These are phyloP conservation scores for Macrophomina tecta DNA, from an alignment of 2,329 filamentous ascomycete genomes.

Conservation along the genomic window DNA sequence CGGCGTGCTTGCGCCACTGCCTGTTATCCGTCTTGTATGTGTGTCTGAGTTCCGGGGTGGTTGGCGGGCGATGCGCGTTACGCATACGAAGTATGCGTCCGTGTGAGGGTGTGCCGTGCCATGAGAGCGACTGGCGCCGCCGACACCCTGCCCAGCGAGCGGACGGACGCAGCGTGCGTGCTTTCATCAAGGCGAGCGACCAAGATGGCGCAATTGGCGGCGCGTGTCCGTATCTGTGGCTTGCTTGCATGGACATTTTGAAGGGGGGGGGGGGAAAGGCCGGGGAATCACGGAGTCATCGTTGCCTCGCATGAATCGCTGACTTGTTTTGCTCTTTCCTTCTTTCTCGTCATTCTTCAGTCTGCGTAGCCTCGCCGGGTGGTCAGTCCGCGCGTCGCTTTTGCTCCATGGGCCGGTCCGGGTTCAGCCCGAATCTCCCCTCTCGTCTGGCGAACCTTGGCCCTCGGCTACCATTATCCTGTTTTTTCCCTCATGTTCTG, in stretches of 20 bases:
- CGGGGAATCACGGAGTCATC: background rate
- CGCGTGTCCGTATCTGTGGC: background rate
- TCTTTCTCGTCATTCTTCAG: too few relatives aligned
- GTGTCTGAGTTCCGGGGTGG: background rate
- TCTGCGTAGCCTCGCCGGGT: background rate
- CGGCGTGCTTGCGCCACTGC: background rate
- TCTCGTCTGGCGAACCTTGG: background rate
- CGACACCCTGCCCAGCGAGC: too few relatives aligned
- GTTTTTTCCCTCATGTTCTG: background rate
- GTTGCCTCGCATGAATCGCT: background rate
- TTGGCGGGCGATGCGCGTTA: too few relatives aligned
- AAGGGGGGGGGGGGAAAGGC: too few relatives aligned
- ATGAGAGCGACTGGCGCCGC: too few relatives aligned
- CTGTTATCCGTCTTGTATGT: background rate
- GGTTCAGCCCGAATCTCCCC: background rate
- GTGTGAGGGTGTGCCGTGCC: too few relatives aligned
- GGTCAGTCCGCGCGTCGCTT: conserved; percentile 1
- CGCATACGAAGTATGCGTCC: too few relatives aligned
- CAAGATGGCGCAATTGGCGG: background rate
- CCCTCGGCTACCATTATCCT: conserved; percentile 9
- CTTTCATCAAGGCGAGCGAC: too few relatives aligned
- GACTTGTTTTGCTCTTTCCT: too few relatives aligned
- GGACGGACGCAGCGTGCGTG: too few relatives aligned
- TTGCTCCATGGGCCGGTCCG: background rate
- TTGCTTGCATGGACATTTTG: background rate